phyloP scores from a whole-genome alignment of 2,329 filamentous ascomycete species.

The Grosmannia clavigera region DNA sequence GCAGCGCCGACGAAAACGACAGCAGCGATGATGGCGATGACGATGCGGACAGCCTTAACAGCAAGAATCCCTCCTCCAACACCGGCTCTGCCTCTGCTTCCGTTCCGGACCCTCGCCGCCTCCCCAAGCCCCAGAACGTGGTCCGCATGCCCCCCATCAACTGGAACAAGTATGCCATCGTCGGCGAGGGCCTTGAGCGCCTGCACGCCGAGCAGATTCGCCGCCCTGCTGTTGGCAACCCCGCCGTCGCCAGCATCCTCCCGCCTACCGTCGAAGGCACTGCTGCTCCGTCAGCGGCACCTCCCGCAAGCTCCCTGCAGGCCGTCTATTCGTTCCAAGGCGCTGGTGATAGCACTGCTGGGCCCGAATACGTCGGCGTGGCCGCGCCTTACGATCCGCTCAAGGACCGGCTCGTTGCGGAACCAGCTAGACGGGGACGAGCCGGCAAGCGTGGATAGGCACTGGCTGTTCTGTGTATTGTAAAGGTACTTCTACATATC shows the following conservation, averaged over 20 bases:
- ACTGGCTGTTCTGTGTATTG: not conserved
- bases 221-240: conserved; percentile 46
- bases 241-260: conserved; percentile 22
- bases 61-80: not conserved
- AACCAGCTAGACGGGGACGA: not conserved
- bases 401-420: conserved; percentile 30
- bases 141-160: conserved; percentile 83
- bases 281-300: conserved; percentile 2
- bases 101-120: conserved; percentile 17
- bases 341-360: conserved; percentile 12
- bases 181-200: conserved; percentile 72
- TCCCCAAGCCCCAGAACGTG: conserved; percentile 70
- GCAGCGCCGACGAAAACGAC: conserved; percentile 18
- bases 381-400: conserved; percentile 44
- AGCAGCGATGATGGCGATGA: conserved; percentile 20
- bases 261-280: not conserved
- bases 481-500: too few species aligned
- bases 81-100: not conserved
- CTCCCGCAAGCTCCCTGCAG: conserved; percentile 21
- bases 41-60: conserved; percentile 17
- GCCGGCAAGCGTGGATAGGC: not conserved
- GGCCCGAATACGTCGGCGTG: conserved; percentile 34
- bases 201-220: conserved; percentile 69
- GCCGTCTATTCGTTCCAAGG: conserved; percentile 41
- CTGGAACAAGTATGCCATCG: conserved; percentile 89